Conservation (phyloP, 768 basidiomycete genomes). For the Cyathus striatus region DNA sequence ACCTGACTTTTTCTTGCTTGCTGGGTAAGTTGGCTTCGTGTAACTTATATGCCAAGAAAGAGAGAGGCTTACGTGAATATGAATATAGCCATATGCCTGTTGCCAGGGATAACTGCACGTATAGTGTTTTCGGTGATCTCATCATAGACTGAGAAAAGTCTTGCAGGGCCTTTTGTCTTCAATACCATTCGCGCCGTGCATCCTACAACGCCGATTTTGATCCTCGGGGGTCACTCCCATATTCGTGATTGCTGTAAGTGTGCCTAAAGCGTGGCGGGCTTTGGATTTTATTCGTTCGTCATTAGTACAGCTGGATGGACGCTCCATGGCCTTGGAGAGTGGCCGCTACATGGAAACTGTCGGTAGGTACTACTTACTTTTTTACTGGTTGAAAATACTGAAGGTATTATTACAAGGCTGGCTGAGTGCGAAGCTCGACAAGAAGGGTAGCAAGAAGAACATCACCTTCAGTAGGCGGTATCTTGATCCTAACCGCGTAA, state of each 20-base stretch:
- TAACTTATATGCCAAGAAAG: no score
- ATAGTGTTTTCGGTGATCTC: background rate
- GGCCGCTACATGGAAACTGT: constrained; percentile 93
- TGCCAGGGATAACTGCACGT: constrained; percentile 57
- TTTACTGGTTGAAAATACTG: no score
- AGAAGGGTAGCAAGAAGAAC: constrained; percentile 35
- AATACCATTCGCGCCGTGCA: constrained; percentile 71
- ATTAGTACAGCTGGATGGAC: constrained; percentile 59
- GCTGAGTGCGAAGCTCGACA: constrained; percentile 47
- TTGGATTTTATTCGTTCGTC: background rate
- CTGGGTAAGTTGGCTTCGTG: constrained; percentile 48
- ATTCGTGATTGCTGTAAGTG: constrained; percentile 72
- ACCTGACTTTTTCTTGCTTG: constrained; percentile 79
- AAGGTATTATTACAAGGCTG: no score
- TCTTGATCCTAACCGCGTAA: constrained; percentile 74
- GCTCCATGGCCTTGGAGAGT: constrained; percentile 78
- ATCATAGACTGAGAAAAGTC: background rate
- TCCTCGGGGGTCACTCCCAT: constrained; percentile 45
- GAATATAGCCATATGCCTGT: constrained; percentile 79
- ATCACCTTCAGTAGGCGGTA: constrained; percentile 68
- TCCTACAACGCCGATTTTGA: constrained; percentile 60
- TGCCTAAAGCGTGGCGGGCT: no score
- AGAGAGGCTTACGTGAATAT: no score
- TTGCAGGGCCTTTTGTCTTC: constrained; percentile 65
- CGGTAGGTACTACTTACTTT: no score